These are phyloP conservation scores for Tuber aestivum DNA, from an alignment of 495 filamentous ascomycete genomes.

Conservation along the genomic window DNA sequence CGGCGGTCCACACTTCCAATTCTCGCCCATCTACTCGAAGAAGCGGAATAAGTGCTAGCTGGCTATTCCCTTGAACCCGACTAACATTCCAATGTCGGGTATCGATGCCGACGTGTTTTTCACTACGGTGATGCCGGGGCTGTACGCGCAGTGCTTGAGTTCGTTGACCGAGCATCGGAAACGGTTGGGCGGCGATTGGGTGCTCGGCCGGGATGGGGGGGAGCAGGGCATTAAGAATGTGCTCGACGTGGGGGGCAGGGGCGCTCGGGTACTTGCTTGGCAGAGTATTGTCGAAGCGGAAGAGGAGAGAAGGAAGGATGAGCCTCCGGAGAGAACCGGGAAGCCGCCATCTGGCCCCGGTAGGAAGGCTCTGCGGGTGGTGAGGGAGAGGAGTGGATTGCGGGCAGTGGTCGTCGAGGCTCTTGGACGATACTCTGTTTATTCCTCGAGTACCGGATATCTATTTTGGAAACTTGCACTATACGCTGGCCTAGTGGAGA, in stretches of 20 bases:
- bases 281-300: slow-evolving; percentile 71
- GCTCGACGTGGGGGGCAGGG: slow-evolving; percentile 76
- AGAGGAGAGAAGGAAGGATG: slow-evolving; percentile 57
- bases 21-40: too few relatives aligned
- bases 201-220: slow-evolving; percentile 52
- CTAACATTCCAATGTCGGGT: slow-evolving; percentile 54
- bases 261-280: slow-evolving; percentile 80
- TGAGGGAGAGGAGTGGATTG: not conserved
- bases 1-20: too few relatives aligned
- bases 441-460: slow-evolving; percentile 79
- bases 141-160: slow-evolving; percentile 67
- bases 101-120: slow-evolving; percentile 81
- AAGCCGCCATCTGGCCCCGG: not conserved
- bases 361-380: not conserved
- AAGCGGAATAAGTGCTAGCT: too few relatives aligned
- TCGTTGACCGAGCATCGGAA: slow-evolving; percentile 77
- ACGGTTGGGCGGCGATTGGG: slow-evolving; percentile 77
- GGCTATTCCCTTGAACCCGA: too few relatives aligned
- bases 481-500: slow-evolving; percentile 55
- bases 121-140: slow-evolving; percentile 67
- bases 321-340: not conserved
- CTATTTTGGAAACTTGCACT: slow-evolving; percentile 39
- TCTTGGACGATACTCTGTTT: slow-evolving; percentile 87
- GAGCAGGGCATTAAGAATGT: slow-evolving; percentile 55
- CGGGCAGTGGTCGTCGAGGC: slow-evolving; percentile 24